Evolutionary conservation across 345 rosid species (phyloP).

Genomic region (Leavenworthia alabamica): DNA sequence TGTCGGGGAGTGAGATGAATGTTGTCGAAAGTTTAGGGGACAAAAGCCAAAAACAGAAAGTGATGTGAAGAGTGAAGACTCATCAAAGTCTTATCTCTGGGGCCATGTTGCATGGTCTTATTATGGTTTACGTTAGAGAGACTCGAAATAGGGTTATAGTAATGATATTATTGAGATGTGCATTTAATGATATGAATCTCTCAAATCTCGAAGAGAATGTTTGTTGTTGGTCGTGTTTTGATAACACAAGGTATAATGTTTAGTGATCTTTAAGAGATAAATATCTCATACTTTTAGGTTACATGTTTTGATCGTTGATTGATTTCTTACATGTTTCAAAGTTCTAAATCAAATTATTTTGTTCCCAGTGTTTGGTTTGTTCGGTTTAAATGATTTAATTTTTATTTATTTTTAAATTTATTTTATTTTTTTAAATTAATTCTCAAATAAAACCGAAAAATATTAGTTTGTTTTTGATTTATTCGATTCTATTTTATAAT

Average conservation of each 20-base stretch:
- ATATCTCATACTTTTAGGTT: constrained; percentile 5
- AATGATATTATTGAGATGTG: constrained; percentile 1
- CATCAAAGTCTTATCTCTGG: constrained; percentile 9
- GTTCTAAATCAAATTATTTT: no score
- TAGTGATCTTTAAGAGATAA: constrained; percentile 12
- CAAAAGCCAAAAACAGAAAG: constrained; percentile 47
- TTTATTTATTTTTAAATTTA: no score
- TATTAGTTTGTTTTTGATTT: no score
- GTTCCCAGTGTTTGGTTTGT: no score
- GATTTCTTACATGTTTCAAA: no score
- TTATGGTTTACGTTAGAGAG: constrained; percentile 20
- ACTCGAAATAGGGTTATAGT: constrained; percentile 14
- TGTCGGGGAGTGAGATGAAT: constrained; percentile 60
- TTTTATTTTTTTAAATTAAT: no score
- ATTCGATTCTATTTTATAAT: no score
- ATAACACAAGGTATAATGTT: constrained; percentile 5
- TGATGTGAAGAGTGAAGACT: constrained; percentile 42
- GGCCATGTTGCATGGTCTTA: constrained; percentile 27
- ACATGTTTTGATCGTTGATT: no score
- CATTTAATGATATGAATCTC: constrained; percentile 29
- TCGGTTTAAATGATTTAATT: no score
- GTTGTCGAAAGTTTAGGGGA: constrained; percentile 48
- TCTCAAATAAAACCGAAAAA: no score
- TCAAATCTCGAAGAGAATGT: constrained; percentile 30
- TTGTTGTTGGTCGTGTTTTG: constrained; percentile 27